Evolutionary conservation across 2,329 filamentous ascomycete species (phyloP), one percentile per base, ranked within the genome.

Genomic region (Ascochyta koolunga): DNA sequence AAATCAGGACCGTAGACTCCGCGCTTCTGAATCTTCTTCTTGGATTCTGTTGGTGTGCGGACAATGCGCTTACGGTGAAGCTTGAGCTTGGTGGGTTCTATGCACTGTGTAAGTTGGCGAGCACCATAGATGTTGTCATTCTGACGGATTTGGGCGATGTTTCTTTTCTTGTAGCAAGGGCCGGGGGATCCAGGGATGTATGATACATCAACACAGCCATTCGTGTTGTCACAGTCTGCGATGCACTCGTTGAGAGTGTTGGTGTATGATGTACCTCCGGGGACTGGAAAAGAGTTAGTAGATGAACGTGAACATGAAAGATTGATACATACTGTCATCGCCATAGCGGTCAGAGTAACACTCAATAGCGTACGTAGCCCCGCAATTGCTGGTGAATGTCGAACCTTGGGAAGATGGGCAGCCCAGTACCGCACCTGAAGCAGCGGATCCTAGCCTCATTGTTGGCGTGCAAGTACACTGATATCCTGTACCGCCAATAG

Each of bases 121-220:
- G 63, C 66, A 27, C 66, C 67, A 51, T 55, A 65, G 16, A 69
- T 54, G 41, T 53, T 58, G 6, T 19, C 15, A 29, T 64, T 64
- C 15, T 16, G 13, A 7, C 27, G 40, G 15, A 47, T 33, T 21
- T 25, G n/a, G 10, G 60, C 62, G 7, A 56, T 25, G 8, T 46
- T 45, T 11, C 41, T 48, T 59, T 71, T 71, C 43, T 67, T 44
- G 47, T 70, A 70, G 50, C 69, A 71, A 27, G 61, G 48, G 4
- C 65, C 61, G 1, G 56, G 58, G 10, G 37, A 40, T 15, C 58
- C 61, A 9, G 40, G 49, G 2, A 48, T 40, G 29, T 53, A 70
- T 11, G 63, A 63, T 5, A 69, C 57, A 41, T 59, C 60, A 9
- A 66, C 54, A 38, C 68, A 71, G 11, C 56, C 58, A 36, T 52